These are phyloP conservation scores for Colletotrichum acutatum DNA, from an alignment of 2,329 filamentous ascomycete species.

Conservation along the genomic window DNA sequence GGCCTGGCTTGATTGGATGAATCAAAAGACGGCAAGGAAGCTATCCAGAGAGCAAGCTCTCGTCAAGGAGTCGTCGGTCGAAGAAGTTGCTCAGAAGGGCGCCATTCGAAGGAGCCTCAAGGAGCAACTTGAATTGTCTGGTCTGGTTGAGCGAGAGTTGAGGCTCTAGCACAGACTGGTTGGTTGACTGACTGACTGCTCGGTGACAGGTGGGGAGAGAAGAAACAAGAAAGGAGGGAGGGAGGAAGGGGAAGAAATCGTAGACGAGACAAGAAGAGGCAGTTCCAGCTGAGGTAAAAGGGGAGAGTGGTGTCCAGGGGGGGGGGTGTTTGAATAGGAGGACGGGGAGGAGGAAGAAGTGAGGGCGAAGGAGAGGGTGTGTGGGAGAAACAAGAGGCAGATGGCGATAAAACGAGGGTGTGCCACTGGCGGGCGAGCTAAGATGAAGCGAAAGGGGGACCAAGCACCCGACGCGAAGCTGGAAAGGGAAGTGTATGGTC, in stretches of 20 bases:
- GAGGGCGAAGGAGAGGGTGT: not conserved
- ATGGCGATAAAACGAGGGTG: slow-evolving; percentile 22
- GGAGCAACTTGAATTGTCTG: slow-evolving; percentile 24
- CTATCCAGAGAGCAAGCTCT: slow-evolving; percentile 33
- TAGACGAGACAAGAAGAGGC: slow-evolving; percentile 35
- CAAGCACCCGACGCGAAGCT: slow-evolving; percentile 28
- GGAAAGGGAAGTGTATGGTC: slow-evolving; percentile 9
- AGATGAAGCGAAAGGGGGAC: slow-evolving; percentile 27
- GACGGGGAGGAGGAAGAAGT: not conserved
- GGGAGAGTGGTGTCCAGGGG: slow-evolving; percentile 16
- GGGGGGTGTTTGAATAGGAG: slow-evolving; percentile 26
- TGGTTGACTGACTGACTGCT: slow-evolving; percentile 31
- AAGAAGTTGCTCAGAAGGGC: slow-evolving; percentile 22
- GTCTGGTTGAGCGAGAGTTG: slow-evolving; percentile 23
- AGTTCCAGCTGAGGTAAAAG: slow-evolving; percentile 30
- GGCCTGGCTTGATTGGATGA: not conserved
- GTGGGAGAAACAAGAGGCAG: not conserved
- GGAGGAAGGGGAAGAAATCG: slow-evolving; percentile 21
- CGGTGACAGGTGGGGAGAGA: slow-evolving; percentile 33
- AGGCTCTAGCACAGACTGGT: slow-evolving; percentile 32
- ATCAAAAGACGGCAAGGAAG: not conserved
- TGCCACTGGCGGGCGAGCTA: slow-evolving; percentile 25
- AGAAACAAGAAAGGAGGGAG: slow-evolving; percentile 32
- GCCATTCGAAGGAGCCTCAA: slow-evolving; percentile 29
- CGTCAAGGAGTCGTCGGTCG: slow-evolving; percentile 25